Base-by-base conservation (phyloP, 148 eudicot species). In the Chenopodium formosanum region DNA sequence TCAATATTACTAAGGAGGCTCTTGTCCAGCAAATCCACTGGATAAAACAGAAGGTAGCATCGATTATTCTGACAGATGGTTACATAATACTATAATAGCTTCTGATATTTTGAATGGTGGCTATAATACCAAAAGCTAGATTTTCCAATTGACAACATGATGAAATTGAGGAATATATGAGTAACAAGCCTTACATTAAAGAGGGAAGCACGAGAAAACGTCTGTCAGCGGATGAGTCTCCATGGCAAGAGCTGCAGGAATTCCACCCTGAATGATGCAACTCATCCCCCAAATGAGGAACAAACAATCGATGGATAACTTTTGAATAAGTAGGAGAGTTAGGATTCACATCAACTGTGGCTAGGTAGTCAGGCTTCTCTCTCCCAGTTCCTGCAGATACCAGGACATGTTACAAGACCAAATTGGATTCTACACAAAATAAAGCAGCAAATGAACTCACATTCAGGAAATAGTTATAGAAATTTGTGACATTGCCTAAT, bases 261-360 rank as follows among this genome's bases (percentile, higher is more conserved):
- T 97, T 97, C 99, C 99, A 97, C 44, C 99, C 99, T 31, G 98
- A 89, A 80, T 97, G 99, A 83, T 97, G 99, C 34, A 97, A 88
- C 76, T 97, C 99, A 67, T 97, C 99, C 22, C 94, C 98, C 58
- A 90, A 2, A 85, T 92, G 34, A 50, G 98, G 93, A 89, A 97
- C 84, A 11, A 98, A 90, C 81, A 97, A 78, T 79, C 99, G 90
- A 86, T 97, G 99, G 78, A 97, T 88, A 53, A 94, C 94, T 86
- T 92, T 86, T 13, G 94, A 97, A 83, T 85, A 97, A 0, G 95
- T 90, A 4, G 91, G 85, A 7, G 99, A 94, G 50, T 81, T 87
- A 13, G 97, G 99, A 90, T 97, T 98, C 68, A 91, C 87, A 83
- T 97, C 99, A 56, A 97, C 86, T 58, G 99, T 97, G 63, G 89